Evolutionary conservation across 2,329 filamentous ascomycete species (phyloP), one percentile per base, ranked within the genome.

Genomic region (Paraphoma sp.): DNA sequence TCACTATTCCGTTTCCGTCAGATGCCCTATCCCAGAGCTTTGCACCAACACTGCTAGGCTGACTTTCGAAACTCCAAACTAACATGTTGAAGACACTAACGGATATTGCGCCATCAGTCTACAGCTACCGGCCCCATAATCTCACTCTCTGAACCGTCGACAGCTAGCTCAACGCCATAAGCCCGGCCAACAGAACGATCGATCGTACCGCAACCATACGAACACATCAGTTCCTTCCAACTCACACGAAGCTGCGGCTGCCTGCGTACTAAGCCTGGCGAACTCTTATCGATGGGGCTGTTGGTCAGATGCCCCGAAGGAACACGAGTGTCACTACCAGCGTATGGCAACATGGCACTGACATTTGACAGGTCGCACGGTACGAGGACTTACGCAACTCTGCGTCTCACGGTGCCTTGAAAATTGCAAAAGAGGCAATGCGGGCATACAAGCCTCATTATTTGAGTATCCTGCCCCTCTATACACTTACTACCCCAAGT

Each of bases 311-410:
- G 60, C 40, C 48, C 60, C 50, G 45, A 52, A 53, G 52, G 30
- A 40, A 45, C 28, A 49, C 46, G 53, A 46, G 59, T 54, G 45
- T 54, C 51, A 58, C 60, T 41, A 48, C n/a, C 31, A 36, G 46
- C 30, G 43, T 43, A 52, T 51, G 50, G 48, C 54, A 49, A 44
- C 57, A 60, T 57, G 55, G 48, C 46, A 53, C 51, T 67, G 64
- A 67, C 65, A 67, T 58, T 60, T 69, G 66, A 69, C 63, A 69
- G 66, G 62, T 68, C 53, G 38, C 48, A 65, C 48, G 38, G 64
- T 69, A 52, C 64, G 62, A 66, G 63, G 57, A 53, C 28, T 29
- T 23, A 42, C 28, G 8, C n/a, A 31, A 31, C 7, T 31, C 30
- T 31, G 18, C 54, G 45, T 58, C 44, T 48, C 23, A 33, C 48